Base-by-base conservation (phyloP, 352 stramenopile genomes). In the Globisporangium megalacanthum region DNA sequence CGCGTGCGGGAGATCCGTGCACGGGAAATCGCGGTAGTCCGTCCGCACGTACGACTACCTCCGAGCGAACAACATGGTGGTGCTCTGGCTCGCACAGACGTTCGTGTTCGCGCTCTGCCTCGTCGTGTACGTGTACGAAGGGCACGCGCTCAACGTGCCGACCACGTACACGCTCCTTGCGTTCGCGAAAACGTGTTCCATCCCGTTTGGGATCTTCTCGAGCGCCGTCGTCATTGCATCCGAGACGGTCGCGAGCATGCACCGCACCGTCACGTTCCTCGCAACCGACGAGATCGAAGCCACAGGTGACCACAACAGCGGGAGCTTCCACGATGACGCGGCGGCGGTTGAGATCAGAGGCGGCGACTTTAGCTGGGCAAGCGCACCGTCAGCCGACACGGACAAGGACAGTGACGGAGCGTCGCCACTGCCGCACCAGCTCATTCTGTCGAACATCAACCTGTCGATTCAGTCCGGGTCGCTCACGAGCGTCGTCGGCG, bases 391-490 rank as follows among this genome's bases (percentile, higher is more conserved):
- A 4, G 31, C 20, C 7, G 35, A 56, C 7, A n/a, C n/a, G n/a
- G 37, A 39, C 52, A 58, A 49, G 52, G 49, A 22, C 22, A 25
- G 31, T 9, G 29, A 52, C 35, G n/a, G 19, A 4, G 36, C 36
- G 19, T 6, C 39, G 20, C 19, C 37, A 39, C 36, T 7, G 11
- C 19, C 51, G n/a, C 52, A 52, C 8, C 37, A 52, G 14, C 46
- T 49, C 29, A 49, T 49, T 15, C 37, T 61, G 31, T 54, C 46
- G 5, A 61, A 61, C 46, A 54, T 73, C 59, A 68, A 65, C 51
- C 65, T 96, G 44, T 35, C 80, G 37, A 75, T 77, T 36, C 52
- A 67, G 17, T 56, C 58, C 1, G 84, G 79, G 2, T 56, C 58
- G 36, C 62, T 73, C 37, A 65, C 51, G 15, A 62, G 65, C 29